Base-by-base conservation (phyloP, 768 basidiomycete genomes). In the Pleurotus sapidus region DNA sequence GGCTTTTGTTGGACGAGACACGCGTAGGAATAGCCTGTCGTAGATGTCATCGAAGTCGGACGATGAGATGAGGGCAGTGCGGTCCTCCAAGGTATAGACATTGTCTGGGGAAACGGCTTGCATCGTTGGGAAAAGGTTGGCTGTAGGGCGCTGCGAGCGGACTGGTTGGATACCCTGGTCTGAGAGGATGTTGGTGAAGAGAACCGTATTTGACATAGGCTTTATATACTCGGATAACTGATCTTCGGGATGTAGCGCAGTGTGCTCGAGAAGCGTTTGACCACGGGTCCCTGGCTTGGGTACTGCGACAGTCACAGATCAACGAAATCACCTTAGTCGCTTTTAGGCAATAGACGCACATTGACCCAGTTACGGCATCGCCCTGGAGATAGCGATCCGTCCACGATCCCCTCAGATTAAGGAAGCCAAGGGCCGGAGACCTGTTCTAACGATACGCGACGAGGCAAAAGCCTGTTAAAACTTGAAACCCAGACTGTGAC, bases 31-130 rank as follows among this genome's bases (percentile, higher is more conserved):
- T 60, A 84, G 71, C 55, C 89, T 82, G 70, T 91, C 89, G 66
- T 90, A 91, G 62, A 89, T 81, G 63, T 91, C 89, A 66, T 89
- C 87, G 60, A 84, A 90, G 74, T 91, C 87, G 1, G 86, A 79
- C 47, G 72, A 70, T 11, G 77, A 72, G 58, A 79, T 69, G 12
- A 72, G 68, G 17, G 82, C 87, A 0, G 88, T 85, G 46, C 86
- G 82, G 72, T 90, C 88, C 68, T 90, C 88, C 45, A 89, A 77
- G 46, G 79, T 80, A 61, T 81, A 81, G 15, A 85, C 84, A 57
- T 83, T 74, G 59, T 27, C 20, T 59, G 60, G 12, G 53, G 64
- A 54, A 47, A 60, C 59, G 60, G 61, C 49, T 27, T 46, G 48
- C 30, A 57, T 47, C 27, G 47, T 25, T 39, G 49, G 17, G 42